Evolutionary conservation across 371 early-diverging fungal species (phyloP), one percentile per base, ranked within the genome.

Genomic region (Syncephalastrum monosporum): DNA sequence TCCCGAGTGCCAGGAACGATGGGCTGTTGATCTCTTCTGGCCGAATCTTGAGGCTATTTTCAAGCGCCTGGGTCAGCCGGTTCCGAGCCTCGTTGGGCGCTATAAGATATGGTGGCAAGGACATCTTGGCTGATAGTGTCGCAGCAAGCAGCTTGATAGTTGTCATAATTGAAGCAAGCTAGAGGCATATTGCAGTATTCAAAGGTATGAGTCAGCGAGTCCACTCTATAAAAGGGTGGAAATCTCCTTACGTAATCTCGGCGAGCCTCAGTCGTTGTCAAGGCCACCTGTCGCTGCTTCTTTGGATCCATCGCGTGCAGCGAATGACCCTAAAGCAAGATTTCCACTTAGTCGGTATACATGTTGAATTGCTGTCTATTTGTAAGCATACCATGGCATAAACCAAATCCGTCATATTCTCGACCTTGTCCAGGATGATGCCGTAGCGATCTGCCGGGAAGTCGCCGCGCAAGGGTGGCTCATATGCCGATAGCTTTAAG

Each of bases 91-190:
- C 68, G 1, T 58, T 53, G 0, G 77, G 77, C 1, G 62, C 55
- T 23, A 67, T 53, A 57, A 77, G 54, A 24, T 72, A 74, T 1
- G 77, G 74, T n/a, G 77, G 77, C 24, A 77, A 51, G 0, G 77
- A 51, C 47, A 68, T 66, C 47, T 77, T 77, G 6, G 74, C 62
- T 15, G 68, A 56, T 10, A 77, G 43, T 0, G 77, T 70, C 1
- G 71, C 57, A 5, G 77, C 67, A 19, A 71, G 47, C n/a, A 77
- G 55, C 45, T 74, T 77, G n/a, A 74, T 49, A 6, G 59, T 70
- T 7, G 77, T 70, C 47, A 77, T 63, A 29, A 74, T 68, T 7
- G 72, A 61, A 27, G 77, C 65, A 14, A 77, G 57, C 77, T 77
- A 61, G 21, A 43, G 2, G 13, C 33, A 45, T 27, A 7, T 27